Conservation (phyloP, 2,329 filamentous ascomycete species). For the Cyclaneusma minus region DNA sequence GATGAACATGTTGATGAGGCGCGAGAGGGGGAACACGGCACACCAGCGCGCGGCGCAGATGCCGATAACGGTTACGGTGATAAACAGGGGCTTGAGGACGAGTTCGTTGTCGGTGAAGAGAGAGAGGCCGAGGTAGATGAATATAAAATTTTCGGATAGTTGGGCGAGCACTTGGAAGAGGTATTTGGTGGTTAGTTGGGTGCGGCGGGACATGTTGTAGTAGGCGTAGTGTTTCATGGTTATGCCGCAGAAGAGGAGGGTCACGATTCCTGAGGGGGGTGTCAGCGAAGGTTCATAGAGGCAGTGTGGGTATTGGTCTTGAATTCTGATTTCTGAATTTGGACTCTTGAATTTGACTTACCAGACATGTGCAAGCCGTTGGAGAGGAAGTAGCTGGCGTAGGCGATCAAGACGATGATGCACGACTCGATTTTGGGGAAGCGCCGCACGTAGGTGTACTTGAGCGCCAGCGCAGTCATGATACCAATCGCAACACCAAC, state of each 20-base stretch:
- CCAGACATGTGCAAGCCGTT: conserved; percentile 93
- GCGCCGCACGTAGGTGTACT: conserved; percentile 84
- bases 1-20: conserved; percentile 82
- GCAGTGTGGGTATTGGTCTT: conserved; percentile 1
- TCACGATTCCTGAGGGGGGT: conserved; percentile 50
- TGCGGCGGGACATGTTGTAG: conserved; percentile 98
- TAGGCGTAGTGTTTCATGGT: conserved; percentile 98
- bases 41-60: conserved; percentile 89
- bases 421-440: conserved; percentile 97
- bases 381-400: conserved; percentile 95
- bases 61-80: conserved; percentile 79
- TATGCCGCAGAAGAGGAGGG: conserved; percentile 91
- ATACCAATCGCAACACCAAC: conserved; percentile 84
- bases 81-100: conserved; percentile 86
- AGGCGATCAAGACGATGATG: conserved; percentile 82
- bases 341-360: conserved; percentile 29
- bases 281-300: too few species aligned
- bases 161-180: conserved; percentile 91
- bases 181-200: conserved; percentile 95
- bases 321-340: conserved; percentile 4
- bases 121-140: conserved; percentile 92
- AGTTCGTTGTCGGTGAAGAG: conserved; percentile 83
- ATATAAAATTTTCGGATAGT: conserved; percentile 97
- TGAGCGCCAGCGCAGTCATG: conserved; percentile 71
- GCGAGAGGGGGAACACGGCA: conserved; percentile 85